Evolutionary conservation across 768 basidiomycete species (phyloP), one percentile per base, ranked within the genome.

Genomic region (Rossbeevera mucosa): DNA sequence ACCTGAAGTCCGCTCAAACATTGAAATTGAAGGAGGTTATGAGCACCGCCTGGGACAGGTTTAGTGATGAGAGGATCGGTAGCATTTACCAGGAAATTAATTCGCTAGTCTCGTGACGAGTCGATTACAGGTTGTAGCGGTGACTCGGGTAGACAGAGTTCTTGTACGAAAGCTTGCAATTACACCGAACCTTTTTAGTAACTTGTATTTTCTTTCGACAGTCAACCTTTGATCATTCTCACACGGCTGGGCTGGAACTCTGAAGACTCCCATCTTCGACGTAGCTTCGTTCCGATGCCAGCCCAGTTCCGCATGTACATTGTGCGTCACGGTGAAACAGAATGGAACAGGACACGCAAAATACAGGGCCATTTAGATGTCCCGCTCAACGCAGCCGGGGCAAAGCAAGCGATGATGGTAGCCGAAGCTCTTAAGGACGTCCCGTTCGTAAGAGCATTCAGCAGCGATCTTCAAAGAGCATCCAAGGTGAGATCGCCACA

Each of bases 351-450:
- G 48, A 67, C 71, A 6, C 72, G 74, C 22, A 80, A 86, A 51
- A 77, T 88, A 42, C 89, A 92, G 72, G 90, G 90, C 36, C 90
- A 92, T 8, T 60, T 80, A 50, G 85, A 92, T 68, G 83, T 83
- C 7, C 56, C 66, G 36, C 74, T 92, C 61, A 91, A 91, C 58
- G 77, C 74, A 14, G 69, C 65, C 4, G 90, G 90, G 13, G 49
- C 75, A 44, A 70, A 71, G 48, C 88, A 92, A 65, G 85, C 85
- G 20, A 60, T 63, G 50, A 67, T 75, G 49, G 77, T 82, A 2
- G 86, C 79, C 2, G 68, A 76, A 54, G 77, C 75, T 38, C 68
- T 91, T 55, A 75, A 75, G 61, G 62, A 71, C 29, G 68, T 85
- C 16, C 70, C 69, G 7, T 87, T 94, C 57, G 75, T 74, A 30